phyloP scores from a whole-genome alignment of 1,284 basidiomycete species.

The Puccinia triticina region DNA sequence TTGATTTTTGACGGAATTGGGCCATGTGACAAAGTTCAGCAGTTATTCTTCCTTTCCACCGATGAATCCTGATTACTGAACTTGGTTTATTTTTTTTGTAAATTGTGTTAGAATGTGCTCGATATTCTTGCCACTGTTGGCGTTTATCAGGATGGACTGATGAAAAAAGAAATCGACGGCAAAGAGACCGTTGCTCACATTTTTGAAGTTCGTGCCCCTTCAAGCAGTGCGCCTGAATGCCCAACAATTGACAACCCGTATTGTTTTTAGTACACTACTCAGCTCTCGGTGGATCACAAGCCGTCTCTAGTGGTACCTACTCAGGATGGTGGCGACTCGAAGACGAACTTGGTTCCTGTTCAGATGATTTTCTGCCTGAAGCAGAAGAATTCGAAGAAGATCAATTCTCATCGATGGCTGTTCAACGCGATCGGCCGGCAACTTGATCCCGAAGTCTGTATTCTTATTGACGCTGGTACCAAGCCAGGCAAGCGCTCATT shows the following conservation, averaged over 20 bases:
- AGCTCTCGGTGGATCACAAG: conserved; percentile 74
- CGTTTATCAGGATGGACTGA: conserved; percentile 71
- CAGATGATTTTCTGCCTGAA: conserved; percentile 95
- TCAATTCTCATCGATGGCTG: conserved; percentile 75
- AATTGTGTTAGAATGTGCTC: conserved; percentile 83
- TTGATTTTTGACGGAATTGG: conserved; percentile 90
- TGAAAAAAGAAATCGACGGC: conserved; percentile 87
- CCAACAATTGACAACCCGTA: conserved; percentile 76
- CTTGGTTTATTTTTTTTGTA: conserved; percentile 59
- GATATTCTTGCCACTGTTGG: conserved; percentile 65
- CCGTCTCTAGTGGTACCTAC: conserved; percentile 88
- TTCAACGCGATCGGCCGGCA: conserved; percentile 93
- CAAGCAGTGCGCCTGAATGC: conserved; percentile 65
- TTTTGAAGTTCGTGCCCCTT: conserved; percentile 70
- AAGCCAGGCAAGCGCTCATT: conserved; percentile 95
- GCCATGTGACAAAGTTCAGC: conserved; percentile 79
- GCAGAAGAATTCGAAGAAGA: conserved; percentile 72
- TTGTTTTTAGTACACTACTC: conserved; percentile 74
- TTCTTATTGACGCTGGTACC: conserved; percentile 89
- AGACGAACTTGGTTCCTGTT: conserved; percentile 82
- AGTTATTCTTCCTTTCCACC: conserved; percentile 68
- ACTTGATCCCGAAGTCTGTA: conserved; percentile 83
- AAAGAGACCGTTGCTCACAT: conserved; percentile 83
- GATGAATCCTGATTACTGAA: conserved; percentile 62
- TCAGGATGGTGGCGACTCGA: conserved; percentile 66